A percentile compares a stretch with the other conserved stretches of the same genome.
Evolutionary conservation across 805 yeast species (phyloP).

Genomic region (Kockiozyma suomiensis): DNA sequence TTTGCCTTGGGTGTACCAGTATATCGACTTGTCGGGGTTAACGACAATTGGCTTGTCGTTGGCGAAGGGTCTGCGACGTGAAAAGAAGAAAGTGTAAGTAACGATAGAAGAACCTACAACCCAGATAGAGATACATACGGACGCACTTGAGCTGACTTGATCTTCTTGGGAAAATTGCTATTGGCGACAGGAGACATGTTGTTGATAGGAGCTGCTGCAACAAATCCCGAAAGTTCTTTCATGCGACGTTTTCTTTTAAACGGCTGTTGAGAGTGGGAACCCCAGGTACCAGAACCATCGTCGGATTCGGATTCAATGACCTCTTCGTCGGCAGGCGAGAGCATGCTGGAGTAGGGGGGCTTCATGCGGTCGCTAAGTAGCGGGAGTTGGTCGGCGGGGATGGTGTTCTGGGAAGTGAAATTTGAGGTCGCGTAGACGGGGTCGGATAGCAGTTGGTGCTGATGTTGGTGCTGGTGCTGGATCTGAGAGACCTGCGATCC

Average conservation of each 20-base stretch:
- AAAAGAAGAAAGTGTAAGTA: too few relatives aligned
- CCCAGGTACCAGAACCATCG: neutral
- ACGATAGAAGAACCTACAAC: neutral
- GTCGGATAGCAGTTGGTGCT: neutral
- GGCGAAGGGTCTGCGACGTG: slow-evolving; percentile 10
- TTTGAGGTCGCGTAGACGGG: neutral
- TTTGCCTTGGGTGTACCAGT: slow-evolving; percentile 26
- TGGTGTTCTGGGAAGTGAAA: neutral
- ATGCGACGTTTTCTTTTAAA: neutral
- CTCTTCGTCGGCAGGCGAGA: slow-evolving; percentile 4
- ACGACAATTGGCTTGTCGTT: slow-evolving; percentile 28
- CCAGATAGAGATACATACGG: neutral
- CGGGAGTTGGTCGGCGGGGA: neutral
- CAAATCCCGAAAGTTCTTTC: neutral
- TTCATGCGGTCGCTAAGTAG: neutral
- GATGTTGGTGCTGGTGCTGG: neutral
- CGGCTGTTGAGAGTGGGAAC: neutral
- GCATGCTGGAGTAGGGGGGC: neutral
- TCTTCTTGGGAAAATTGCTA: neutral
- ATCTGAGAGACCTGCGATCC: neutral
- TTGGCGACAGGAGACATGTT: neutral
- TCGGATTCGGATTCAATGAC: slow-evolving; percentile 12
- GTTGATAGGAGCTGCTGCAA: neutral
- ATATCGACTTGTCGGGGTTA: slow-evolving; percentile 19
- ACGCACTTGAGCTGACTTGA: slow-evolving; percentile 6